Evolutionary conservation across 108 stramenopile genomes (phyloP).

Genomic region (Conticribra weissflogii): DNA sequence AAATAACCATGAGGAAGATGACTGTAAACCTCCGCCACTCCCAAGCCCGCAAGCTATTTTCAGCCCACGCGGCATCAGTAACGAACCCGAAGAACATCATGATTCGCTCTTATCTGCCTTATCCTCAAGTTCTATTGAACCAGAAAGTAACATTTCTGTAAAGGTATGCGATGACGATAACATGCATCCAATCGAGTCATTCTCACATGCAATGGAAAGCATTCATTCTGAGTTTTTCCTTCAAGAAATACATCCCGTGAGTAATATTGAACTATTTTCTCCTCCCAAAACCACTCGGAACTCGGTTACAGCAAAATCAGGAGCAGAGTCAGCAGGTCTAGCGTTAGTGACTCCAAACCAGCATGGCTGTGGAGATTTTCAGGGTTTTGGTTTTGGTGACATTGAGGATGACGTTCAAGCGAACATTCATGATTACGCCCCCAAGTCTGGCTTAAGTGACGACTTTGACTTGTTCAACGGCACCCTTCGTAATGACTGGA

Average conservation of each 20-base stretch:
- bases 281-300: neutral
- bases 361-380: neutral
- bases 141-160: neutral
- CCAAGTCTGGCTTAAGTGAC: constrained; percentile 14
- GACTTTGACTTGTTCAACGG: constrained; percentile 48
- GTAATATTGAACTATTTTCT: neutral
- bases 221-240: neutral
- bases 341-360: neutral
- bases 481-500: too few relatives aligned
- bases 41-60: neutral
- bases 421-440: constrained; percentile 12
- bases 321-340: neutral
- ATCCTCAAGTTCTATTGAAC: neutral
- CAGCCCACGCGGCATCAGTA: neutral
- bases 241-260: neutral
- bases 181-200: neutral
- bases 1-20: neutral
- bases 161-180: neutral
- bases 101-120: neutral
- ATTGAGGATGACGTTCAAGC: constrained; percentile 3
- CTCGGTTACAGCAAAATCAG: neutral
- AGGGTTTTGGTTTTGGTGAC: neutral
- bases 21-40: neutral
- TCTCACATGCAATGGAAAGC: too few relatives aligned
- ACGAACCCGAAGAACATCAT: neutral